Conservation (phyloP, 768 basidiomycete genomes). For the Boletus bicolor region DNA sequence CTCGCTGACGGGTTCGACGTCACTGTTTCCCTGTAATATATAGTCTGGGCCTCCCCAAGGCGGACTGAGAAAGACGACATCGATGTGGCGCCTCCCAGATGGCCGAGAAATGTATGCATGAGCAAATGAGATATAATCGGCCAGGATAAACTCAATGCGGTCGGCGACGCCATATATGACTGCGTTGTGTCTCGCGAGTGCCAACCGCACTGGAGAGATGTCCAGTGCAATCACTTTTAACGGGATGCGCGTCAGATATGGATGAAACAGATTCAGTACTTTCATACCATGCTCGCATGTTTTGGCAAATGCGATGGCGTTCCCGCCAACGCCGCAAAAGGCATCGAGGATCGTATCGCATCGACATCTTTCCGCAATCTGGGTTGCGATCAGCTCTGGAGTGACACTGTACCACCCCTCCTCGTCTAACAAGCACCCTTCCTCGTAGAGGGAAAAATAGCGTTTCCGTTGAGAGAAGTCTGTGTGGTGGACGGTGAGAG, state of each 20-base stretch:
- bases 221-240: constrained; percentile 88
- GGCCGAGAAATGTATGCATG: constrained; percentile 41
- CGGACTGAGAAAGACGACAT: constrained; percentile 90
- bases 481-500: constrained; percentile 31
- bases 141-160: constrained; percentile 89
- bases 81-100: constrained; percentile 52
- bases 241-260: background rate
- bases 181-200: constrained; percentile 92
- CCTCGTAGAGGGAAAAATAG: constrained; percentile 74
- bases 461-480: constrained; percentile 85
- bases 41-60: constrained; percentile 94
- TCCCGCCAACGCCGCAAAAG: constrained; percentile 97
- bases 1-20: background rate
- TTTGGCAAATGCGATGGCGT: constrained; percentile 94
- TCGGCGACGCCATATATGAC: constrained; percentile 91
- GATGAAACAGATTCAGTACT: background rate
- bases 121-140: constrained; percentile 83
- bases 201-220: constrained; percentile 76
- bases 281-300: constrained; percentile 89
- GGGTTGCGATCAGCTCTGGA: constrained; percentile 86
- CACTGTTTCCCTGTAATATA: constrained; percentile 32
- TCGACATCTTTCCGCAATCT: constrained; percentile 90
- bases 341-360: constrained; percentile 85
- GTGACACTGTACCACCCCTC: constrained; percentile 99
- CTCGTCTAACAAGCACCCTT: constrained; percentile 85